Percentiles rank a stretch among this genome's conserved stretches.
phyloP scores from a whole-genome alignment of 306 rosid species.

The Quercus dentata region DNA sequence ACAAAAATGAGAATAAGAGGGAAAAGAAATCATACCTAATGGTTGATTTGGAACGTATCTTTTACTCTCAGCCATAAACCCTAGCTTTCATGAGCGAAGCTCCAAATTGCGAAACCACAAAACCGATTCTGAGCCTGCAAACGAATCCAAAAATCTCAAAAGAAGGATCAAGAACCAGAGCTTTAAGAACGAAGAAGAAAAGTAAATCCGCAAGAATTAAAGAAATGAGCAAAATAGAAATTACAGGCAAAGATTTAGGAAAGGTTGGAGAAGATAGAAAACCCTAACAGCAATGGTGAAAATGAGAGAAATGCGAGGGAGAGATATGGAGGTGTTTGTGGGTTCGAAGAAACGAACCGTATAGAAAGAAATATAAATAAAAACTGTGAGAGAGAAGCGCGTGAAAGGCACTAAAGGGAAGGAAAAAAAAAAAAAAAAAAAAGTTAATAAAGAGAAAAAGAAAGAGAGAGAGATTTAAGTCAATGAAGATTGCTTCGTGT shows the following conservation, averaged over 20 bases:
- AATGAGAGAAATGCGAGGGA: not conserved
- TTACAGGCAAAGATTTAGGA: not conserved
- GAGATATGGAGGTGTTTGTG: not conserved
- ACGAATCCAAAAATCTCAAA: not conserved
- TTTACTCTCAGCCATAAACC: slow-evolving; percentile 43
- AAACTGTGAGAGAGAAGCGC: slow-evolving; percentile 18
- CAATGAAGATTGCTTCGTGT: not conserved
- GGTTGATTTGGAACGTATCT: slow-evolving; percentile 33
- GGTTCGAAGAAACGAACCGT: not conserved
- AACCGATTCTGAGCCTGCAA: slow-evolving; percentile 1
- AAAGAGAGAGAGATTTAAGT: not conserved
- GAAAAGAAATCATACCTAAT: slow-evolving; percentile 38
- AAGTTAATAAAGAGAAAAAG: not conserved
- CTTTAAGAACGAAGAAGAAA: not conserved
- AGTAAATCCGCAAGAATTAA: not conserved
- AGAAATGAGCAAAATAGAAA: not conserved
- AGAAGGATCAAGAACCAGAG: not conserved
- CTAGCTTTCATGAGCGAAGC: slow-evolving; percentile 14
- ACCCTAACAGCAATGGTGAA: not conserved
- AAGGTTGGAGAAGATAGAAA: not conserved
- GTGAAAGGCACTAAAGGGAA: slow-evolving; percentile 19
- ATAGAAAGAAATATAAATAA: not conserved
- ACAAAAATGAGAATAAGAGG: not conserved
- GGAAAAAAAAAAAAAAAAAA: not conserved
- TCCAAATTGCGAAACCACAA: not conserved